Evolutionary conservation across 2,329 filamentous ascomycete species (phyloP), one percentile per base, ranked within the genome.

Genomic region (Botrytis pseudocinerea): DNA sequence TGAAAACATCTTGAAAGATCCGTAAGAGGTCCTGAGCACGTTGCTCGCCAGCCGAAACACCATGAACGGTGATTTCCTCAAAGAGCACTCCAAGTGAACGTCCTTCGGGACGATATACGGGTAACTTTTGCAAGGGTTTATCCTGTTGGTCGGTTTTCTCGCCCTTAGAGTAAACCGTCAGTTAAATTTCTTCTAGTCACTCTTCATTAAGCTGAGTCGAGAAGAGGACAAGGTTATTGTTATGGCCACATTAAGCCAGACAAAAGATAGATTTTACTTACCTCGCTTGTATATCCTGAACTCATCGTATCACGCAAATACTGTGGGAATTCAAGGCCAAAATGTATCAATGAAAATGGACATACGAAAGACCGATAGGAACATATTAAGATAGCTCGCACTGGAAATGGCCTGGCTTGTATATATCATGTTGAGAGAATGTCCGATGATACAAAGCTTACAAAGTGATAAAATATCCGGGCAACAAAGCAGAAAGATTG

Each of bases 61-160:
- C 62, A 65, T 46, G n/a, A 25, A 65, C 62, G 0, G 25, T 65
- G 7, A 65, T 32, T 28, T 65, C n/a, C n/a, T 46, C 62, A 18
- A 65, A 65, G n/a, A 65, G 62, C 9, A 65, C 62, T 12, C 62
- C 62, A 35, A 65, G 62, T 22, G 62, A 42, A 65, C 40, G 62
- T 14, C 40, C 62, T 48, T 35, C 9, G 6, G 20, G 25, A 22
- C 42, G 62, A 65, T 65, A 46, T 35, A 65, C 46, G 40, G n/a
- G 62, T 9, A 65, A 46, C 5, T n/a, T 28, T 46, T 48, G 62
- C 28, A n/a, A 48, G 28, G 16, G 4, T 10, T 16, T 25, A 32
- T 28, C 8, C 46, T 64, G 40, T 46, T 46, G 6, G n/a, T n/a
- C 20, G 40, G 40, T 22, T 46, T 20, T 28, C 40, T 65, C 62